Percentiles rank a stretch among this genome's conserved stretches.
Evolutionary conservation across 768 basidiomycete genomes (phyloP).

Genomic region (Leccinum variicolor): DNA sequence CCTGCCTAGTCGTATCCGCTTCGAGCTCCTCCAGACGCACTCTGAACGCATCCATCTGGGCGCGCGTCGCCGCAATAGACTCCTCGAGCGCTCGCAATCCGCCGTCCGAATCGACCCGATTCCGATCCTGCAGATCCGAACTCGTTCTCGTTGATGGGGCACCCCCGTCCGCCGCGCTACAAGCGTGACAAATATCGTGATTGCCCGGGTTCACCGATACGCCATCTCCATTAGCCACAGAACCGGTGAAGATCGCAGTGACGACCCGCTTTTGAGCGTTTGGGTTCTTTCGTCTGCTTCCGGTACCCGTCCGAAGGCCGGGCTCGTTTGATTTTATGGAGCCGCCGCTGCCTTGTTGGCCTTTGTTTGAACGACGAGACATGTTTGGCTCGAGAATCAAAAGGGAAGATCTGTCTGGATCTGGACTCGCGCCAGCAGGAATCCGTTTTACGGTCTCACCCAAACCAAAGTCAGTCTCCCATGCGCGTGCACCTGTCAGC

Average conservation of each 20-base stretch:
- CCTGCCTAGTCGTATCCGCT: constrained; percentile 16
- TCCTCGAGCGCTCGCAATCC: constrained; percentile 18
- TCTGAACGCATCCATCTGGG: constrained; percentile 23
- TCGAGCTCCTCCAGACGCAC: constrained; percentile 29
- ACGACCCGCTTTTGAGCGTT: constrained; percentile 20
- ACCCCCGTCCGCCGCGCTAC: neutral
- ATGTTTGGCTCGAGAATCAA: neutral
- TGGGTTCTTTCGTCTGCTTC: constrained; percentile 6
- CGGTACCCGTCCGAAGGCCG: neutral
- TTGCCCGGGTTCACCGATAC: neutral
- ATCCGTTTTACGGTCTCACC: constrained; percentile 31
- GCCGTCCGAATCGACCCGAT: constrained; percentile 4
- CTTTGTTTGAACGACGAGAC: constrained; percentile 4
- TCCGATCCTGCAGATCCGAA: neutral
- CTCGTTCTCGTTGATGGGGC: neutral
- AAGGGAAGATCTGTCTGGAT: neutral
- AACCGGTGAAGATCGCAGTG: constrained; percentile 31
- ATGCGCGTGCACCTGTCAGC: constrained; percentile 28
- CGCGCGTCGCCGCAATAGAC: constrained; percentile 24
- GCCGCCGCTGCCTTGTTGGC: neutral
- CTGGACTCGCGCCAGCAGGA: constrained; percentile 2
- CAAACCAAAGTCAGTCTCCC: constrained; percentile 29
- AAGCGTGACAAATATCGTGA: neutral
- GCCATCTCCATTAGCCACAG: neutral
- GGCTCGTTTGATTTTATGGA: neutral